Conservation (phyloP, 495 filamentous ascomycete genomes). For the Penicillium odoratum region DNA sequence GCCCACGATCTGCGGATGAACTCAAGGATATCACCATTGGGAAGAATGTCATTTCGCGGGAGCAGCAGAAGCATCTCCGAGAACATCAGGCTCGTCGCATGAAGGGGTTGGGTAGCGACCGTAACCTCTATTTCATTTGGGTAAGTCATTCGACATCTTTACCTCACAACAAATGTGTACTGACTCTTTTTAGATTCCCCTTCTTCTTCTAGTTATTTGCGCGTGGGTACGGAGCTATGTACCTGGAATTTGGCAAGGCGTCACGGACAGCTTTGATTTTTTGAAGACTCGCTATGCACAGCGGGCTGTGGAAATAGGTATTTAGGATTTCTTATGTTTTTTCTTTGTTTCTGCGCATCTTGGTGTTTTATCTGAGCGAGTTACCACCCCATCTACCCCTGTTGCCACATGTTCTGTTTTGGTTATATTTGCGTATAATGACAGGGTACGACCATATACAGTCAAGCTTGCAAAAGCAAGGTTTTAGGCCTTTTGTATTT, state of each 20-base stretch:
- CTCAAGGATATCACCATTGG: slow-evolving; percentile 48
- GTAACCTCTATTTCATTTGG: slow-evolving; percentile 43
- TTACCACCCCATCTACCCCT: slow-evolving; percentile 10
- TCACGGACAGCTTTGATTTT: slow-evolving; percentile 47
- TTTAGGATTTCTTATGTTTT: slow-evolving; percentile 26
- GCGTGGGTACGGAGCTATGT: slow-evolving; percentile 64
- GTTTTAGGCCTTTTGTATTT: slow-evolving; percentile 1
- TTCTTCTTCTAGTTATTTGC: slow-evolving; percentile 62
- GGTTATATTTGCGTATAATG: slow-evolving; percentile 36
- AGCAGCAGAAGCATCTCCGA: slow-evolving; percentile 72
- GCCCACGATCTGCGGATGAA: slow-evolving; percentile 35
- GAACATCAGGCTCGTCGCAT: slow-evolving; percentile 72
- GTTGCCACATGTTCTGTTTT: slow-evolving; percentile 22
- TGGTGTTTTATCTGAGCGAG: slow-evolving; percentile 28
- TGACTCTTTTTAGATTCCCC: slow-evolving; percentile 34
- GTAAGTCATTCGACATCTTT: slow-evolving; percentile 8
- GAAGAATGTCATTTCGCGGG: slow-evolving; percentile 56
- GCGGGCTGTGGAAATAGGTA: slow-evolving; percentile 39
- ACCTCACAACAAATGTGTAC: slow-evolving; percentile 7
- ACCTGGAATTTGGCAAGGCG: slow-evolving; percentile 51
- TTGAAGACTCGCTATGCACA: slow-evolving; percentile 44
- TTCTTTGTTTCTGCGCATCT: slow-evolving; percentile 17
- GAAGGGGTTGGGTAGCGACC: slow-evolving; percentile 71
- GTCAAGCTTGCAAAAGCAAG: slow-evolving; percentile 19
- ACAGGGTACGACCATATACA: slow-evolving; percentile 38